Base-by-base conservation (phyloP, 1,139 yeast genomes). In the Nakaseomyces glabratus region DNA sequence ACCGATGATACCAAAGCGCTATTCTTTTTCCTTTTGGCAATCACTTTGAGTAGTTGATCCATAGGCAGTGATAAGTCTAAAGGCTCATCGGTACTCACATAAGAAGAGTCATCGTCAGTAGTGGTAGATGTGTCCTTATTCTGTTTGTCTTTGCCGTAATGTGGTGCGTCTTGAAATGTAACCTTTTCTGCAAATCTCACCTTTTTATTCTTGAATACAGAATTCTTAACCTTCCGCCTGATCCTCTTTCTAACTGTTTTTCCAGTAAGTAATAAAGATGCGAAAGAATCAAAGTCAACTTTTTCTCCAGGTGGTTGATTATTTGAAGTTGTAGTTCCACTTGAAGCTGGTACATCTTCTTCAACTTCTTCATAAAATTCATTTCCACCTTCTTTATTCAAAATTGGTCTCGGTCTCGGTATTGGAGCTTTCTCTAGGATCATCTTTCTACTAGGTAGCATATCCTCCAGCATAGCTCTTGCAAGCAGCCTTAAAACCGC, bases 221-320 rank as follows among this genome's bases (percentile, higher is more conserved):
- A 58, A 53, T 50, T 55, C 8, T 45, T 47, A 16, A 55, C 49
- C 24, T 39, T 47, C 46, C 55, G 57, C 45, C 61, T 48, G 24
- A 54, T 45, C 52, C 61, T 47, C 52, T 53, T 49, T 50, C 59
- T 43, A 49, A 57, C 31, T 49, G 64, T 61, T 47, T 77, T 73
- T 2, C 93, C 93, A 0, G 93, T 81, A 38, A 81, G 60, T 52
- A 81, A 63, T 50, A 81, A 74, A 44, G 78, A 79, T 2, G 90
- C 78, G 51, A 81, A 81, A 23, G 82, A 71, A 48, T 81, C 90
- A 39, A 81, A 61, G 53, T 81, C 90, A 12, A 78, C 65, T 35
- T 61, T 62, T 9, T 46, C 37, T 12, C 40, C 42, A 6, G 39
- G 33, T n/a, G 35, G 37, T 9, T 14, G 6, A 4, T 13, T 5